Evolutionary conservation across 2,329 filamentous ascomycete species (phyloP).

Genomic region (Fusarium keratoplasticum): DNA sequence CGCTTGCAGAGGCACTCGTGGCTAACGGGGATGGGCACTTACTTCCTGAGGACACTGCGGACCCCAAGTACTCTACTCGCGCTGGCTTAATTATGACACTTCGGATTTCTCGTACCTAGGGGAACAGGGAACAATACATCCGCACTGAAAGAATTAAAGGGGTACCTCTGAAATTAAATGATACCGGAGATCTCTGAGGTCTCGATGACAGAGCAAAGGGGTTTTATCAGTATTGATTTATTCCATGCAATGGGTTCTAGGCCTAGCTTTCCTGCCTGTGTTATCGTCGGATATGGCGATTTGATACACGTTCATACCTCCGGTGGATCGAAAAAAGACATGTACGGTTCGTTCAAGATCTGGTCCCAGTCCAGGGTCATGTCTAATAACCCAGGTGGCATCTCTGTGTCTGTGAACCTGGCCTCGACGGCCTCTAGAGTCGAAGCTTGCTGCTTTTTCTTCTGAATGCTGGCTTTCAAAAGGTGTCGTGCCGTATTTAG

Average conservation of each 20-base stretch:
- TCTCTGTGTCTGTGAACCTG: not conserved
- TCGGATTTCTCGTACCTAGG: not conserved
- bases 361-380: not conserved
- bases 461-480: slow-evolving; percentile 27
- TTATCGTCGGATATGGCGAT: not conserved
- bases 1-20: not conserved
- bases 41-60: not conserved
- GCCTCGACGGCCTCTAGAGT: slow-evolving; percentile 35
- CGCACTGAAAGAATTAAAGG: not conserved
- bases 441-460: slow-evolving; percentile 34
- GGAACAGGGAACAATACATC: not conserved
- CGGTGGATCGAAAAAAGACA: not conserved
- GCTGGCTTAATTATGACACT: not conserved
- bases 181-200: too few relatives aligned
- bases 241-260: not conserved
- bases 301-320: not conserved
- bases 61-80: not conserved
- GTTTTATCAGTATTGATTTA: not conserved
- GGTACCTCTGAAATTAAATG: too few relatives aligned
- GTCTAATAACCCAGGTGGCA: not conserved
- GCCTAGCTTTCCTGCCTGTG: not conserved
- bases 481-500: slow-evolving; percentile 35
- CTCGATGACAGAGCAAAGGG: too few relatives aligned
- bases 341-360: not conserved
- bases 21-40: not conserved